phyloP scores from a whole-genome alignment of 495 filamentous ascomycete species.

The Penicillium fimorum region DNA sequence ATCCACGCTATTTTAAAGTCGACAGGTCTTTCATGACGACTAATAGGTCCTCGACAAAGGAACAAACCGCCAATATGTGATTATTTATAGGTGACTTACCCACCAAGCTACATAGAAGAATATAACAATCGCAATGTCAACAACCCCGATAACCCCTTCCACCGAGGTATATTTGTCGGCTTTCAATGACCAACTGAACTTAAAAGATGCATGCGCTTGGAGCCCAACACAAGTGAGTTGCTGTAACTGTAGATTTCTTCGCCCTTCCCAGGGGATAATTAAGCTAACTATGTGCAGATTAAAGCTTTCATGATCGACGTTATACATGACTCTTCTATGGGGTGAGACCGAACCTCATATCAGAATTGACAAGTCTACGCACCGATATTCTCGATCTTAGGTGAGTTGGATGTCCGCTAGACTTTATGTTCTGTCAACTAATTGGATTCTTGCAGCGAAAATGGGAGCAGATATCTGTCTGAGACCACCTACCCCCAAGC shows the following conservation, averaged over 20 bases:
- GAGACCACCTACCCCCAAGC: not conserved
- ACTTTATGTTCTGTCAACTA: not conserved
- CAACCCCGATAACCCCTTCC: not conserved
- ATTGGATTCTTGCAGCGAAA: not conserved
- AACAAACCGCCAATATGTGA: not conserved
- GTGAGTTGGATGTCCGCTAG: not conserved
- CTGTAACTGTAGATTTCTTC: not conserved
- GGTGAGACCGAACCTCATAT: not conserved
- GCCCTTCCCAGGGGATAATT: not conserved
- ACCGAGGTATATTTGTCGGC: not conserved
- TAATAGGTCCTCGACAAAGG: not conserved
- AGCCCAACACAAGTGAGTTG: not conserved
- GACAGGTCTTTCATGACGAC: not conserved
- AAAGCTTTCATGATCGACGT: not conserved
- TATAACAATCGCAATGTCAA: not conserved
- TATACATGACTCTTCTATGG: not conserved
- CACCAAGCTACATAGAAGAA: not conserved
- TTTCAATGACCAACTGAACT: not conserved
- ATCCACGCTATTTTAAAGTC: not conserved
- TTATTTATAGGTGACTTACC: not conserved
- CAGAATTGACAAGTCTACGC: not conserved
- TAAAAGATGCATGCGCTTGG: not conserved
- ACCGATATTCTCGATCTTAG: not conserved
- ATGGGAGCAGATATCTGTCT: not conserved
- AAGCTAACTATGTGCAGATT: not conserved